phyloP scores from a whole-genome alignment of 73 alveolate genomes.

The Breviolum minutum region DNA sequence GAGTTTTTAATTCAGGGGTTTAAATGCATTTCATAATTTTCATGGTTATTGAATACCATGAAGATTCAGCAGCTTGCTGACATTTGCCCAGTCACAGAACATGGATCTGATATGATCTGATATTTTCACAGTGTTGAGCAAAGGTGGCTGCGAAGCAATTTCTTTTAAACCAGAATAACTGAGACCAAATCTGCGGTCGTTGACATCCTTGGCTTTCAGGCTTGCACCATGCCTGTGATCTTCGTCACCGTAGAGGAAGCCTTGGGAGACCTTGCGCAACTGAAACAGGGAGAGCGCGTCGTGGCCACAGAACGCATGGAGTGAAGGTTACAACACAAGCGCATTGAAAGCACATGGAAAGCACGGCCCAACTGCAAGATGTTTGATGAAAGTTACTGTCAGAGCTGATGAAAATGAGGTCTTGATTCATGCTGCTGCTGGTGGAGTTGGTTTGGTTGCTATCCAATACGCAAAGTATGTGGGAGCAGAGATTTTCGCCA shows the following conservation, averaged over 20 bases:
- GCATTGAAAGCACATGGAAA: background rate
- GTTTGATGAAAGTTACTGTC: background rate
- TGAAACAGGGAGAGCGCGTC: conserved; percentile 72
- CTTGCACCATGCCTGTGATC: conserved; percentile 88
- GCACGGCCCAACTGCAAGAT: background rate
- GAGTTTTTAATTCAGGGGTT: too few relatives aligned
- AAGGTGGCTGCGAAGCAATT: too few relatives aligned
- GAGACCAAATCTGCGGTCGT: too few relatives aligned
- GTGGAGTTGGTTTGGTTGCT: conserved; percentile 92
- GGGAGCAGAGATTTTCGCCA: conserved; percentile 95
- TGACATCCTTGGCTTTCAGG: background rate
- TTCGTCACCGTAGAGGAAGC: conserved; percentile 90
- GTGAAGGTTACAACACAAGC: background rate
- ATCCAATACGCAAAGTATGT: conserved; percentile 65
- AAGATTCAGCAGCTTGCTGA: too few relatives aligned
- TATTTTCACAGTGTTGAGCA: too few relatives aligned
- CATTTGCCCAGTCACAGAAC: too few relatives aligned
- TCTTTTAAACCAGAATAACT: too few relatives aligned
- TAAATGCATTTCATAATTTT: too few relatives aligned
- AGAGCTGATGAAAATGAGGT: background rate
- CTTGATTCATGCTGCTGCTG: conserved; percentile 93
- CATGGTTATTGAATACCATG: too few relatives aligned
- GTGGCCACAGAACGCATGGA: background rate
- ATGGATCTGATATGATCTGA: too few relatives aligned
- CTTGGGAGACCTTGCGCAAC: conserved; percentile 74